Conservation (phyloP, 345 rosid species). For the Barbarea vulgaris region DNA sequence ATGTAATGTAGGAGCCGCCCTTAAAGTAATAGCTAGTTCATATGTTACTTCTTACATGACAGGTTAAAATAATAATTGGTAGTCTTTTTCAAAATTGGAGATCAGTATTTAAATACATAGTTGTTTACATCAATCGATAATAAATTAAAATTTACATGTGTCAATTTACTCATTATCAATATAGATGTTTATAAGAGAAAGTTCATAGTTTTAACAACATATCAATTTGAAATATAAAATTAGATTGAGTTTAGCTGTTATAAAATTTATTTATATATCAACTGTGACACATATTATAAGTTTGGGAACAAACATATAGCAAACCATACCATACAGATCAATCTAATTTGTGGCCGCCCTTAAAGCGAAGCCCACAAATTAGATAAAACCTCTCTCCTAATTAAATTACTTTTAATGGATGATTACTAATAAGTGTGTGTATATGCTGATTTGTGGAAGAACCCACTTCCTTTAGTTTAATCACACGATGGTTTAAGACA, state of each 20-base stretch:
- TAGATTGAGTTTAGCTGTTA: background rate
- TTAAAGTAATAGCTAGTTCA: background rate
- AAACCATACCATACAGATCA: background rate
- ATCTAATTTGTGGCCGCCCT: background rate
- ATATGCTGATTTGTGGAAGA: conserved; percentile 1
- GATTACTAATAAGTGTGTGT: background rate
- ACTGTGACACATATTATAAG: background rate
- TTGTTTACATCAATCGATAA: background rate
- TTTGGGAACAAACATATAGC: background rate
- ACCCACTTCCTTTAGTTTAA: conserved; percentile 14
- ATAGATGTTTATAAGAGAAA: too few relatives aligned
- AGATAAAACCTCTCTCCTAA: conserved; percentile 10
- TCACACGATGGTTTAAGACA: conserved; percentile 13
- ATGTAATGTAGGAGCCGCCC: conserved; percentile 3
- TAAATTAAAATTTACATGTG: background rate
- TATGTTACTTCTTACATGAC: background rate
- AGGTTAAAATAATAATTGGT: background rate
- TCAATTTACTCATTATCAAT: background rate
- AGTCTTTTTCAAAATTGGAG: background rate
- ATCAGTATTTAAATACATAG: background rate
- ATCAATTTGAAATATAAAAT: background rate
- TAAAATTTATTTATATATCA: background rate
- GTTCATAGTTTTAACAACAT: background rate
- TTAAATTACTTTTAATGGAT: background rate
- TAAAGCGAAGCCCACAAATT: conserved; percentile 26